Evolutionary conservation across 352 stramenopile genomes (phyloP).

Genomic region (Hyaloperonospora arabidopsidis): DNA sequence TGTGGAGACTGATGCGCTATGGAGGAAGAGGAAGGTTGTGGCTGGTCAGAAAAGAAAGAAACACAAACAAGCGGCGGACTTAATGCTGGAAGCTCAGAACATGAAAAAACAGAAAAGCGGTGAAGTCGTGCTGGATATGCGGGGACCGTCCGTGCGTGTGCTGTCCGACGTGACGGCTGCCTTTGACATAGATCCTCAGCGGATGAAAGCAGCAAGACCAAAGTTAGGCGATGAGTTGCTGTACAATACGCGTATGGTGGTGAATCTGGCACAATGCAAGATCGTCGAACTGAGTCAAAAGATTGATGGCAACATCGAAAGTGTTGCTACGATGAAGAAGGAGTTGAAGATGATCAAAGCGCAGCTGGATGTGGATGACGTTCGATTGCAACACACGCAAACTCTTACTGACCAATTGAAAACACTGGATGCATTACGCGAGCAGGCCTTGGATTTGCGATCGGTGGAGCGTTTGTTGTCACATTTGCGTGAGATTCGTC

Average conservation of each 20-base stretch:
- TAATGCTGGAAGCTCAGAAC: slow-evolving; percentile 40
- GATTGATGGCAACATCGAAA: slow-evolving; percentile 42
- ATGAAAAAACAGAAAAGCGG: slow-evolving; percentile 40
- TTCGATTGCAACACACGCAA: slow-evolving; percentile 45
- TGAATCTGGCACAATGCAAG: slow-evolving; percentile 72
- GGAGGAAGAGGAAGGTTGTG: slow-evolving; percentile 65
- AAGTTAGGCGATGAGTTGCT: slow-evolving; percentile 88
- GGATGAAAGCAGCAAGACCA: slow-evolving; percentile 39
- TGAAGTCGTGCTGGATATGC: slow-evolving; percentile 85
- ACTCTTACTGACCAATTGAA: slow-evolving; percentile 39
- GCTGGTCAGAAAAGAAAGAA: slow-evolving; percentile 30
- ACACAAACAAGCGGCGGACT: slow-evolving; percentile 58
- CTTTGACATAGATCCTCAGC: slow-evolving; percentile 45
- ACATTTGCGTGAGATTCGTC: slow-evolving; percentile 36
- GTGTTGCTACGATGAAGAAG: slow-evolving; percentile 48
- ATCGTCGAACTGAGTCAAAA: slow-evolving; percentile 76
- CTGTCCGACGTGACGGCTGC: slow-evolving; percentile 55
- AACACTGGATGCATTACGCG: slow-evolving; percentile 30
- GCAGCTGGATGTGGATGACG: slow-evolving; percentile 50
- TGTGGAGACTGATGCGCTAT: slow-evolving; percentile 71
- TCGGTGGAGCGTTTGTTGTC: slow-evolving; percentile 39
- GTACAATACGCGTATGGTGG: slow-evolving; percentile 86
- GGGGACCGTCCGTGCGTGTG: slow-evolving; percentile 73
- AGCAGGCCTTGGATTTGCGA: slow-evolving; percentile 27
- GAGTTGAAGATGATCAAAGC: slow-evolving; percentile 54